These are phyloP conservation scores for Sarcomyxa edulis DNA, from an alignment of 768 basidiomycete genomes.

Conservation along the genomic window DNA sequence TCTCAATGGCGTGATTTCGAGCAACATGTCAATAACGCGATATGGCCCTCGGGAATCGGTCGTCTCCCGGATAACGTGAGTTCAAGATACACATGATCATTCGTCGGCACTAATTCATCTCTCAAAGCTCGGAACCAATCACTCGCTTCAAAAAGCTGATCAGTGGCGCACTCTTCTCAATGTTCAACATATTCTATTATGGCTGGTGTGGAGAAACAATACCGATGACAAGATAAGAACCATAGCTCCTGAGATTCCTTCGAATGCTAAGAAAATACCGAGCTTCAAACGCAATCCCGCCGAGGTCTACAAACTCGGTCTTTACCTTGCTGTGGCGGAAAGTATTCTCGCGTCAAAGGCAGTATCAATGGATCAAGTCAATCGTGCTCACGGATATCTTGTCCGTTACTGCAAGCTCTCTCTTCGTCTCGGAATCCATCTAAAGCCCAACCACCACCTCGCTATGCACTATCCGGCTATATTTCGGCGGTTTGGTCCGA, in stretches of 20 bases:
- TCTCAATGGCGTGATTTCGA: constrained; percentile 18
- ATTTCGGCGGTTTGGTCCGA: constrained; percentile 21
- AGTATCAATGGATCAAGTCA: constrained; percentile 18
- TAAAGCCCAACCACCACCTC: constrained; percentile 23
- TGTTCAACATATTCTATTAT: constrained; percentile 20
- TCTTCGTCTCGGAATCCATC: constrained; percentile 11
- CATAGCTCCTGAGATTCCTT: constrained; percentile 11
- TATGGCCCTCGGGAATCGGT: constrained; percentile 26
- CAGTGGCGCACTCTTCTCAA: constrained; percentile 21
- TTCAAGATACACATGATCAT: constrained; percentile 5
- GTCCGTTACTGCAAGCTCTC: constrained; percentile 11
- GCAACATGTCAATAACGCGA: no score
- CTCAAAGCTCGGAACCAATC: constrained; percentile 22
- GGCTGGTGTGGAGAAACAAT: constrained; percentile 18
- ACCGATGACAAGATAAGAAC: constrained; percentile 15
- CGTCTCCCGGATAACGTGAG: constrained; percentile 26
- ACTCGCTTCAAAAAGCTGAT: constrained; percentile 26
- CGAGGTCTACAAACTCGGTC: constrained; percentile 9
- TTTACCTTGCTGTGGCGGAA: constrained; percentile 15
- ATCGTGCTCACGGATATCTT: constrained; percentile 16
- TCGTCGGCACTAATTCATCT: constrained; percentile 1
- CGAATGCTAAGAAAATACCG: constrained; percentile 10
- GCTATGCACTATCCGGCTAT: constrained; percentile 17
- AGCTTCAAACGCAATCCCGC: constrained; percentile 10
- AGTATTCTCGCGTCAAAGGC: constrained; percentile 11